Evolutionary conservation across 75 land plant species (phyloP), one percentile per base, ranked within the genome.

Genomic region (Cupressus sempervirens): DNA sequence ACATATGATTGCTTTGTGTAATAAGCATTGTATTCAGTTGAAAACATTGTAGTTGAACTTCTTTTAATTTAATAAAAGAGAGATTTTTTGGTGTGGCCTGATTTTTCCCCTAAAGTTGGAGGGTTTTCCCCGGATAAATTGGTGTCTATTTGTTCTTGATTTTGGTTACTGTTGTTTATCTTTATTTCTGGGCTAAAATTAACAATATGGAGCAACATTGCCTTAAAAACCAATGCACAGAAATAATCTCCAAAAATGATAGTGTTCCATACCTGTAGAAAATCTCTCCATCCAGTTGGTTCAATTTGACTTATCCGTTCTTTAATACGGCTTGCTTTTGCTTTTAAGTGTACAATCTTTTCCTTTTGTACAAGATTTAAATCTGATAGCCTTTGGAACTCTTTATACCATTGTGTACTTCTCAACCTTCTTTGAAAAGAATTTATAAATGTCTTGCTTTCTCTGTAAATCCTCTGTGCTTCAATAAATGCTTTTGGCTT

Each of bases 221-320:
- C 23, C 36, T 48, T 62, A 41, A 41, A 67, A 67, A 0, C 11
- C 29, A 84, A 84, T 67, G n/a, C 45, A 84, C 5, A 32, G 8
- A 18, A 50, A 26, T 38, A 40, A 43, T 45, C 30, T 36, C n/a
- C 29, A 26, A 43, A 79, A 79, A 30, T 7, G 41, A 43, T 45
- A 36, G 35, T 50, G 36, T 35, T 14, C 9, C 41, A 80, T 86
- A 96, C 98, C 95, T 93, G 96, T 48, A 96, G 86, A 85, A 98
- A 98, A 84, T 98, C 97, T 85, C 92, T 97, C 99, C 99, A 98
- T 30, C 99, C 99, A 84, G 99, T 89, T 81, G 99, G 99, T 89
- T 96, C 97, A 86, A 96, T 98, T 84, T 93, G 92, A 84, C 88
- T 88, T 43, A 98, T 92, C 20, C 98, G 88, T 81, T 53, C 91